phyloP scores from a whole-genome alignment of 768 basidiomycete species.

The Tubosaeta sp. region DNA sequence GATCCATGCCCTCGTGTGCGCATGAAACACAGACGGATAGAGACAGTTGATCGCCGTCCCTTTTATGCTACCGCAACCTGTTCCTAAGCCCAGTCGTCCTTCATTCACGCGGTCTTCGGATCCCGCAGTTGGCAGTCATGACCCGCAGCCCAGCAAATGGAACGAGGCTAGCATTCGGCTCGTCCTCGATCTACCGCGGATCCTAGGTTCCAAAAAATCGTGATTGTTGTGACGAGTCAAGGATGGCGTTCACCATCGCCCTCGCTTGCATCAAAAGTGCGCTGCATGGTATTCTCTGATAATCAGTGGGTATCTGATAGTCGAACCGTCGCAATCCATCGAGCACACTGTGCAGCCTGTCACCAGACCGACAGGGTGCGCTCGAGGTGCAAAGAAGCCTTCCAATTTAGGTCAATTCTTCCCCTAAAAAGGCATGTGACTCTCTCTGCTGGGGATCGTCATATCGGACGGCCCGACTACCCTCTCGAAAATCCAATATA shows the following conservation, averaged over 20 bases:
- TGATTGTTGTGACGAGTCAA: conserved; percentile 21
- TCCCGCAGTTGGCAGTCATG: no score
- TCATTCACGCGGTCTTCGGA: conserved; percentile 18
- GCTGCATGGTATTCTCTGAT: no score
- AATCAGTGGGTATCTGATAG: conserved; percentile 24
- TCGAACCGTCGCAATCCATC: conserved; percentile 19
- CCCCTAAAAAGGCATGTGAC: conserved; percentile 32
- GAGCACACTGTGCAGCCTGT: conserved; percentile 21
- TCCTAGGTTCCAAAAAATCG: conserved; percentile 18
- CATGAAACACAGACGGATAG: conserved; percentile 10
- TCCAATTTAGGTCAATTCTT: conserved; percentile 27
- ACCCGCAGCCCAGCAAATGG: no score
- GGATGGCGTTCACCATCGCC: conserved; percentile 11
- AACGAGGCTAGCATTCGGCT: no score
- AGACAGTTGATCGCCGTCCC: conserved; percentile 29
- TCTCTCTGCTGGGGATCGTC: conserved; percentile 29
- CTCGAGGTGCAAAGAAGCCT: conserved; percentile 28
- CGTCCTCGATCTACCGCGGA: conserved; percentile 17
- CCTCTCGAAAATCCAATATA: conserved; percentile 33
- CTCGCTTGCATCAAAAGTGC: no score
- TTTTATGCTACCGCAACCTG: not conserved
- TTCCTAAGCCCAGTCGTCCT: not conserved
- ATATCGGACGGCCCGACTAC: conserved; percentile 20
- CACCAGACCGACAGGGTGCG: conserved; percentile 18
- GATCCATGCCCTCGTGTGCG: conserved; percentile 17